A percentile compares a stretch with the other conserved stretches of the same genome.
Evolutionary conservation across 2,329 filamentous ascomycete genomes (phyloP).

Genomic region (Calonectria crousiana): DNA sequence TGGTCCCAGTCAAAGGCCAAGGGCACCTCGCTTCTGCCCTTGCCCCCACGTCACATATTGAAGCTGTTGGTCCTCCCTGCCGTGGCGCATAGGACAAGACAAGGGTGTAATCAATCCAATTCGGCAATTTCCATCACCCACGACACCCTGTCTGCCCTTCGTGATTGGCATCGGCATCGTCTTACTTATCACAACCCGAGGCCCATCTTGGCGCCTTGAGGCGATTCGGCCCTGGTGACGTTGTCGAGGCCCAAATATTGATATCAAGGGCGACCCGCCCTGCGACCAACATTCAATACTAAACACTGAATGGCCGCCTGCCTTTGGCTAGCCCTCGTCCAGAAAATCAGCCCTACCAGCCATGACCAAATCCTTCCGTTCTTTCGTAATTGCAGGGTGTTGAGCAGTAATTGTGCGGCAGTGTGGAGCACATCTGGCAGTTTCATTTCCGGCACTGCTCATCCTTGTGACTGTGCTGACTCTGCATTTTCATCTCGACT

Average conservation of each 20-base stretch:
- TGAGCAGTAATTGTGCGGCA: background rate
- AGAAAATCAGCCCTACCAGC: slow-evolving; percentile 16
- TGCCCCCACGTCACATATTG: background rate
- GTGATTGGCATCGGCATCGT: background rate
- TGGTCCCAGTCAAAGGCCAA: background rate
- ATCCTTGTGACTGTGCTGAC: background rate
- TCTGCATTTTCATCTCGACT: background rate
- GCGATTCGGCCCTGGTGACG: background rate
- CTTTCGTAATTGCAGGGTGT: slow-evolving; percentile 1
- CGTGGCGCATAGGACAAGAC: background rate
- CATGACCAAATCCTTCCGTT: background rate
- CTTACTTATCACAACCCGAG: background rate
- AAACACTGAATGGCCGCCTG: background rate
- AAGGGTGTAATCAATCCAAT: background rate
- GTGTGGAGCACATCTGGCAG: slow-evolving; percentile 4
- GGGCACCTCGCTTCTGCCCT: slow-evolving; percentile 3
- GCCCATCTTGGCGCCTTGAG: background rate
- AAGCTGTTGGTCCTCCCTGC: background rate
- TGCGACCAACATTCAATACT: background rate
- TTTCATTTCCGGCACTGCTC: background rate
- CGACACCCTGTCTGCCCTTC: background rate
- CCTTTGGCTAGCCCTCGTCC: background rate
- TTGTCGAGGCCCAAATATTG: background rate
- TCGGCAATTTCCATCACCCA: slow-evolving; percentile 1
- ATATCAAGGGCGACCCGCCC: background rate